Evolutionary conservation across 352 stramenopile species (phyloP).

Genomic region (Phytophthora crassamura): DNA sequence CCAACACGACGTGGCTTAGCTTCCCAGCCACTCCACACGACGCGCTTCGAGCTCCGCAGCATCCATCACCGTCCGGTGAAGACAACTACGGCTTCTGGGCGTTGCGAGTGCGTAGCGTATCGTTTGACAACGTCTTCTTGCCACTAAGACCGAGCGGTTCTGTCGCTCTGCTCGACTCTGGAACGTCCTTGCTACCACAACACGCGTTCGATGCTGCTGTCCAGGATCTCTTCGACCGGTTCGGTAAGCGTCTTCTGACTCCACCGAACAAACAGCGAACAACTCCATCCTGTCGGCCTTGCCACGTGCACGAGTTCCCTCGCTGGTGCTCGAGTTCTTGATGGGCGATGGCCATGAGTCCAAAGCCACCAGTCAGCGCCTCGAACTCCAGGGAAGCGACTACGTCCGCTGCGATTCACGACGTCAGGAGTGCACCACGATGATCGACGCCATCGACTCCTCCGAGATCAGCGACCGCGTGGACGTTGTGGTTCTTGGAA

Average conservation of each 20-base stretch:
- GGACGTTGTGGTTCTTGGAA: slow-evolving; percentile 26
- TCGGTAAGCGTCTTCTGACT: slow-evolving; percentile 16
- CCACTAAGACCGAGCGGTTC: background rate
- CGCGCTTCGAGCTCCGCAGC: background rate
- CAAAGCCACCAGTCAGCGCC: slow-evolving; percentile 5
- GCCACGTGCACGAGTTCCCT: slow-evolving; percentile 31
- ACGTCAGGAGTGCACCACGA: slow-evolving; percentile 24
- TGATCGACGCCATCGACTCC: slow-evolving; percentile 25
- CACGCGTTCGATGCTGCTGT: slow-evolving; percentile 14
- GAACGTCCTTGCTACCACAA: slow-evolving; percentile 23
- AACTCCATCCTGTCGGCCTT: slow-evolving; percentile 18
- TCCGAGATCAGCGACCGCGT: slow-evolving; percentile 22
- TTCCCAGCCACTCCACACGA: slow-evolving; percentile 23
- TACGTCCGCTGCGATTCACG: slow-evolving; percentile 32
- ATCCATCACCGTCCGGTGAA: background rate
- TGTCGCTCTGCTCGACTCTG: slow-evolving; percentile 27
- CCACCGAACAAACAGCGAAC: background rate
- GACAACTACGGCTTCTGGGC: slow-evolving; percentile 28
- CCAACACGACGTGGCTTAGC: slow-evolving; percentile 15
- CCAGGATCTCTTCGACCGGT: slow-evolving; percentile 9
- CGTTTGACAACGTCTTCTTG: slow-evolving; percentile 10
- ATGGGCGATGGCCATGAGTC: background rate
- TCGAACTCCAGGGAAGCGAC: slow-evolving; percentile 30
- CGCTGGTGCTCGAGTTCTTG: slow-evolving; percentile 21
- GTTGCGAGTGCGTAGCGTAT: slow-evolving; percentile 15